These are phyloP conservation scores for Pachysandra terminalis DNA, from an alignment of 164 flowering plant genomes.

Conservation along the genomic window DNA sequence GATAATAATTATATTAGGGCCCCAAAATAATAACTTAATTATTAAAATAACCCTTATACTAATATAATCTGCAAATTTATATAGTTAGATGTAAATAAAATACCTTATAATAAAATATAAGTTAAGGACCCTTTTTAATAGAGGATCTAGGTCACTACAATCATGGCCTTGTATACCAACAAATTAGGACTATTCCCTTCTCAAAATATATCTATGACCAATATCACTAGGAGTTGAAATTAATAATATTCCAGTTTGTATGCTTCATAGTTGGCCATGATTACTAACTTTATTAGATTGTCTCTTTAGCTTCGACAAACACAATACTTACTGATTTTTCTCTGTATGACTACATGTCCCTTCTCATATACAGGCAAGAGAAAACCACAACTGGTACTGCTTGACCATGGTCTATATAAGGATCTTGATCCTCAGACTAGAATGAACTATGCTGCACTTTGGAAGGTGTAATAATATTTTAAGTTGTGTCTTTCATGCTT, in stretches of 20 bases:
- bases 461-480: conserved; percentile 56
- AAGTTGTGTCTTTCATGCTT: background rate
- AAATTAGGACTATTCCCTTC: too few species aligned
- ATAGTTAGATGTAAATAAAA: too few species aligned
- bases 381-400: conserved; percentile 81
- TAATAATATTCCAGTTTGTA: background rate
- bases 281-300: background rate
- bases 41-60: too few species aligned
- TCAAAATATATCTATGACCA: too few species aligned
- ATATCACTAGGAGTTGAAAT: too few species aligned
- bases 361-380: conserved; percentile 45
- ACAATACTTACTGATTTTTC: background rate
- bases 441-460: conserved; percentile 85
- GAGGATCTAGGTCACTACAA: too few species aligned
- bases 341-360: background rate
- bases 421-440: conserved; percentile 74
- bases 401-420: conserved; percentile 94
- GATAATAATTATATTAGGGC: too few species aligned
- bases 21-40: too few species aligned
- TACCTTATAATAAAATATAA: too few species aligned
- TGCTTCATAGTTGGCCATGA: conserved; percentile 1
- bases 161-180: too few species aligned
- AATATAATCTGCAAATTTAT: too few species aligned
- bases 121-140: too few species aligned
- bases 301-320: background rate